Evolutionary conservation across 1,284 basidiomycete species (phyloP), one percentile per base, ranked within the genome.

Genomic region (Athelia sp.): DNA sequence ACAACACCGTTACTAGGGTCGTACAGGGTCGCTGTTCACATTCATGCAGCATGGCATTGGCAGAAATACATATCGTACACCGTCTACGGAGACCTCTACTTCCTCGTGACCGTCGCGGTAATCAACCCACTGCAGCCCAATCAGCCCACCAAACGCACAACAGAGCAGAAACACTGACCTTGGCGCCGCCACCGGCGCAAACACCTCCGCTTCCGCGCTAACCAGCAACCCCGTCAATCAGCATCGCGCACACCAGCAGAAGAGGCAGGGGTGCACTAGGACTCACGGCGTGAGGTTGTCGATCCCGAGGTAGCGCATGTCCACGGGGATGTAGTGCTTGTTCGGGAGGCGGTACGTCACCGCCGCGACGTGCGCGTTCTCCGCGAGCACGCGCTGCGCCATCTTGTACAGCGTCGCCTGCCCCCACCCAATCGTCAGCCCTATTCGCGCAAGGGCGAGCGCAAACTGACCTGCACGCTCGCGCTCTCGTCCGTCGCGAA

Each of bases 371-470:
- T 74, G 73, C 19, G 65, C 64, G 62, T 92, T 88, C 62, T 86
- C 79, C 4, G 67, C 66, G 24, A 96, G 70, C 53, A 97, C 77
- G 4, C 76, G 75, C 56, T 88, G 79, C 1, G 79, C 89, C 82
- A 97, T 97, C 68, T 88, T 90, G 79, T 87, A 97, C 51, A 95
- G 73, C 43, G 93, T 96, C 13, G 93, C 93, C 84, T 93, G 60
- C 19, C 19, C 43, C 35, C 26, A 29, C 42, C 56, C n/a, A n/a
- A 23, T 24, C 31, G 47, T 45, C 38, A 51, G 34, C 26, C 26
- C 15, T 8, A 46, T 32, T 42, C 42, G 14, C 36, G 44, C 45
- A 45, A 31, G 48, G 32, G 51, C 31, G 19, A 40, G 36, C 6
- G 15, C 36, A n/a, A 18, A 62, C 76, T 45, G 55, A 87, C 89